Evolutionary conservation across 768 basidiomycete species (phyloP), one percentile per base, ranked within the genome.

Genomic region (Leccinum barrowsii): DNA sequence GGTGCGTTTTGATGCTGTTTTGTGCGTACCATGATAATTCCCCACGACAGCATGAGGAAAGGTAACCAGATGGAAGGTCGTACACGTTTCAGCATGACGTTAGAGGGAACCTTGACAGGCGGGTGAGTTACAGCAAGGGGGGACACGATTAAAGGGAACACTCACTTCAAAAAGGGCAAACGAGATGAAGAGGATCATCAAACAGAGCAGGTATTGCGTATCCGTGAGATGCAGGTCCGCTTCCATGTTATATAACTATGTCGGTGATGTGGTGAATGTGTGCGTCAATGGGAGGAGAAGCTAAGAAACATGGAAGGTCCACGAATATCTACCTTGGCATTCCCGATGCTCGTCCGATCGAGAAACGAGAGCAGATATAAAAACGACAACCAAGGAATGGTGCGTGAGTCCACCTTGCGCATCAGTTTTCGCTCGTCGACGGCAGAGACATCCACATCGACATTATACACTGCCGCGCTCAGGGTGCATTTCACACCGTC

Each of bases 41-140:
- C 89, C 87, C 89, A 90, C 17, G 82, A 63, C 3, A 89, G 60
- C 89, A 92, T 91, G 54, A 91, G 76, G 26, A 78, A 59, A 5
- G 87, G 87, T 5, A 92, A 74, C 89, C 90, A 92, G 34, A 92
- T 70, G 3, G 89, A 90, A 0, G 90, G 90, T 1, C 88, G 79
- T 28, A 90, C 76, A 34, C 87, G 82, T 67, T 89, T 89, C 55
- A 90, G 73, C 67, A 88, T 84, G 2, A 89, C 72, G 59, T 90
- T 89, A 12, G 85, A 87, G 3, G 90, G 89, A 28, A 89, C 82
- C 79, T 80, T 19, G 12, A 2, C 24, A n/a, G 5, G 15, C 35
- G 13, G 4, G 21, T 32, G 11, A 54, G n/a, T 22, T 35, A 21
- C 40, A 44, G 24, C 11, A 19, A 15, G 34, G 8, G 12, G 17